Percentiles rank a stretch among this genome's conserved stretches.
Evolutionary conservation across 352 stramenopile genomes (phyloP).

Genomic region (Phytophthora litchii): DNA sequence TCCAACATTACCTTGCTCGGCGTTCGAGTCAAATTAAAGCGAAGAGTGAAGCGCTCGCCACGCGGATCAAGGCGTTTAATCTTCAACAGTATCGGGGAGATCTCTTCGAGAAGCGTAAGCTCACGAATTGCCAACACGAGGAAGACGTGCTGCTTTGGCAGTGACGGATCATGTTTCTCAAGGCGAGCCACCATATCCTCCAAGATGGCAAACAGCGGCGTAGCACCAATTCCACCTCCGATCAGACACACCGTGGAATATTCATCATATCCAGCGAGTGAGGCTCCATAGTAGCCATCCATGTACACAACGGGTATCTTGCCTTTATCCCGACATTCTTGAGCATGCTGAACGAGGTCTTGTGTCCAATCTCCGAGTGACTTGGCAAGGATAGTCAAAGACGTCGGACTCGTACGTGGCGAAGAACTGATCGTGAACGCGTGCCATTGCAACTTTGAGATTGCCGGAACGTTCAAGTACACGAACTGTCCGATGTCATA

Average conservation of each 20-base stretch:
- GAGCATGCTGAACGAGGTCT: slow-evolving; percentile 42
- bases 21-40: slow-evolving; percentile 40
- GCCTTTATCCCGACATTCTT: slow-evolving; percentile 33
- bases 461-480: slow-evolving; percentile 57
- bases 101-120: slow-evolving; percentile 46
- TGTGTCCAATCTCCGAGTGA: slow-evolving; percentile 56
- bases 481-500: slow-evolving; percentile 64
- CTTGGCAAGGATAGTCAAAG: slow-evolving; percentile 59
- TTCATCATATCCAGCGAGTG: slow-evolving; percentile 46
- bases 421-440: slow-evolving; percentile 66
- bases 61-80: slow-evolving; percentile 37
- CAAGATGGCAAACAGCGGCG: slow-evolving; percentile 57
- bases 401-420: slow-evolving; percentile 32
- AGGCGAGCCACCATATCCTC: slow-evolving; percentile 50
- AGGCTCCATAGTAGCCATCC: slow-evolving; percentile 62
- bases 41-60: slow-evolving; percentile 24
- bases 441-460: slow-evolving; percentile 70
- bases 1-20: slow-evolving; percentile 28
- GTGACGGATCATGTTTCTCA: slow-evolving; percentile 4
- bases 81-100: slow-evolving; percentile 38
- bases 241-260: slow-evolving; percentile 54
- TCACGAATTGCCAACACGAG: slow-evolving; percentile 53
- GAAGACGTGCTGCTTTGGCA: slow-evolving; percentile 36
- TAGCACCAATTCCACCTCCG: slow-evolving; percentile 56
- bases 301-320: slow-evolving; percentile 49